Base-by-base conservation (phyloP, 1,139 yeast species). In the Magnusiomyces fungicola region DNA sequence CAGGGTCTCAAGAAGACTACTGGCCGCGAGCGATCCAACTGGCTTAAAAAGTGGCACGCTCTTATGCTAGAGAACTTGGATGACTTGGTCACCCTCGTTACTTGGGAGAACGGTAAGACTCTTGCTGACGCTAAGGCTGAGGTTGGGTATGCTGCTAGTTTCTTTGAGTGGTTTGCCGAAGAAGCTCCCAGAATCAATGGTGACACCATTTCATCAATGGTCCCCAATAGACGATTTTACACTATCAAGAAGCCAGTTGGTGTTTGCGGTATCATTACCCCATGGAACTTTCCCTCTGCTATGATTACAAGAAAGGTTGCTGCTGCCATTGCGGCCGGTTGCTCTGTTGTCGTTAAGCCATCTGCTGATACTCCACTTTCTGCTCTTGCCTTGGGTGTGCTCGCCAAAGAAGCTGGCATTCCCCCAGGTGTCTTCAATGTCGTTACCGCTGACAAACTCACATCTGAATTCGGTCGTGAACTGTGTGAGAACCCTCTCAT, bases 241-340 rank as follows among this genome's bases (percentile, higher is more conserved):
- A 78, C 95, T 1, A 60, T 79, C 49, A 80, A 81, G 62, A 89
- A 84, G 64, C 95, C 96, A 16, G 76, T 90, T 48, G 97, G 97
- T 21, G 95, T 87, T 1, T 87, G 92, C 60, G 96, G 95, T 27
- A 79, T 90, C 53, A 73, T 90, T 58, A 87, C 96, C 3, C 97
- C 97, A 19, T 90, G 97, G 97, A 90, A 90, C 67, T 90, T 90
- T 70, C 97, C 97, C 18, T 74, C 83, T 48, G 95, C 96, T 4
- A 90, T 90, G 97, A 86, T 90, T 54, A 80, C 96, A 1, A 76
- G 97, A 59, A 90, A 90, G 66, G 76, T 85, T 46, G 96, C 88
- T 27, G 96, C 97, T 27, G 96, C 96, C 1, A 61, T 88, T 21
- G 96, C 97, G 18, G 90, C 94, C 9, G 97, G 97, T 1, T 90